Evolutionary conservation across 202 grass and related monocot species (phyloP), one percentile per base, ranked within the genome.

Genomic region (Zizania palustris): DNA sequence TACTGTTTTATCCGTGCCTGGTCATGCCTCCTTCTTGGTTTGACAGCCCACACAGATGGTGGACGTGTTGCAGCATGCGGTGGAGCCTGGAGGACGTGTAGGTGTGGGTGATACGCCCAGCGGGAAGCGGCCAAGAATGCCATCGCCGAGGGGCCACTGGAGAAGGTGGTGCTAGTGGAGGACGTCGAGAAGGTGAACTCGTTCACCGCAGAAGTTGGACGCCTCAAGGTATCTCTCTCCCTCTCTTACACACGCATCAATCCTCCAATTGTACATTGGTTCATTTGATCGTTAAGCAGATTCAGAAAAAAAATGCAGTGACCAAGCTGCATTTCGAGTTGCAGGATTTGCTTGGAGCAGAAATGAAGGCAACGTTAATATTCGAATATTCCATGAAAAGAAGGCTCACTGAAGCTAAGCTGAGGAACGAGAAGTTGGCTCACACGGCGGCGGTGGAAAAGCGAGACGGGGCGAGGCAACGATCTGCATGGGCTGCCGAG

Each of bases 51-150:
- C 28, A 2, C 2, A 90, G 67, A 83, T 85, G 63, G 80, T 93
- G 85, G 85, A 90, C 60, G 91, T 88, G 57, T 65, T 86, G 68
- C 91, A 90, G 70, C 88, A 88, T 56, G 88, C 88, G 20, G 88
- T 90, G 5, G n/a, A n/a, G n/a, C n/a, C n/a, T n/a, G n/a, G 69
- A 84, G 41, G 91, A 93, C 10, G 76, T 88, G 0, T 84, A 88
- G 51, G 69, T 80, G 21, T 83, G 83, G 45, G 71, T 83, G 13
- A 49, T 73, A n/a, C 1, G 48, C 63, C 28, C 76, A 87, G 41
- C 74, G 84, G 20, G 84, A 90, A 53, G 80, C 88, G 9, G 82
- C 83, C 9, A 63, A 63, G 62, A 86, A 85, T 75, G 88, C 80
- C 43, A 39, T 85, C 15, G 81, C 69, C 4, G 85, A 91, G 40